A percentile compares a stretch with the other conserved stretches of the same genome.
Evolutionary conservation across 179 eudicot genomes (phyloP).

Genomic region (Drosera spatulata): DNA sequence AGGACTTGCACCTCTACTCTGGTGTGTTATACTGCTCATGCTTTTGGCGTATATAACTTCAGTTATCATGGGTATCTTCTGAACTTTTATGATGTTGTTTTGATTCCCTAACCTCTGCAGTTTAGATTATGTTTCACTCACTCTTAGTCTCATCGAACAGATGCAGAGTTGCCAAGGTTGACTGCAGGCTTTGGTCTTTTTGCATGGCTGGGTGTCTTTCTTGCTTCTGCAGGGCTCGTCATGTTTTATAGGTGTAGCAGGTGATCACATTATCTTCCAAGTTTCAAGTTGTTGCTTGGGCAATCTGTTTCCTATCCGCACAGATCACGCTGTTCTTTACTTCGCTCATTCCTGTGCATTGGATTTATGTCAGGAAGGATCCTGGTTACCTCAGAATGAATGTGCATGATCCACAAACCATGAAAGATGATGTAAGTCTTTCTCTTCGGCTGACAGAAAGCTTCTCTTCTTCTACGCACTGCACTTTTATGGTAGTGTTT

Average conservation of each 20-base stretch:
- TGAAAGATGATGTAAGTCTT: constrained; percentile 90
- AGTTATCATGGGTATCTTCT: constrained; percentile 60
- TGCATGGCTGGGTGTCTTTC: constrained; percentile 86
- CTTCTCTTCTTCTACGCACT: too few relatives aligned
- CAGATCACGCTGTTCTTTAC: background rate
- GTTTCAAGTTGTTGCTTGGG: too few relatives aligned
- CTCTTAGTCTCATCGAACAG: constrained; percentile 21
- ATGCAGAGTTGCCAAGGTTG: constrained; percentile 56
- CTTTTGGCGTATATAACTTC: constrained; percentile 63
- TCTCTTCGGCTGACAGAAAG: background rate
- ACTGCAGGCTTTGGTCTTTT: constrained; percentile 70
- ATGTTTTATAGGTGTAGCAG: constrained; percentile 89
- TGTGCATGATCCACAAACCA: constrained; percentile 58
- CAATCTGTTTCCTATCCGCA: too few relatives aligned
- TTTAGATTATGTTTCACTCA: background rate
- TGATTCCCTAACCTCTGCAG: background rate
- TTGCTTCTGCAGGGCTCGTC: constrained; percentile 63
- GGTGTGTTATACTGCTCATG: constrained; percentile 63
- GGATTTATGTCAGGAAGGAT: constrained; percentile 62
- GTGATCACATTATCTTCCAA: constrained; percentile 18
- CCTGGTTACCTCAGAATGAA: constrained; percentile 88
- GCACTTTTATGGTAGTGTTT: too few relatives aligned
- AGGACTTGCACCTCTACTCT: constrained; percentile 84
- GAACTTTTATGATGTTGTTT: constrained; percentile 9
- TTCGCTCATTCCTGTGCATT: constrained; percentile 7